Evolutionary conservation across 352 stramenopile species (phyloP).

Genomic region (Nothophytophthora sp.): DNA sequence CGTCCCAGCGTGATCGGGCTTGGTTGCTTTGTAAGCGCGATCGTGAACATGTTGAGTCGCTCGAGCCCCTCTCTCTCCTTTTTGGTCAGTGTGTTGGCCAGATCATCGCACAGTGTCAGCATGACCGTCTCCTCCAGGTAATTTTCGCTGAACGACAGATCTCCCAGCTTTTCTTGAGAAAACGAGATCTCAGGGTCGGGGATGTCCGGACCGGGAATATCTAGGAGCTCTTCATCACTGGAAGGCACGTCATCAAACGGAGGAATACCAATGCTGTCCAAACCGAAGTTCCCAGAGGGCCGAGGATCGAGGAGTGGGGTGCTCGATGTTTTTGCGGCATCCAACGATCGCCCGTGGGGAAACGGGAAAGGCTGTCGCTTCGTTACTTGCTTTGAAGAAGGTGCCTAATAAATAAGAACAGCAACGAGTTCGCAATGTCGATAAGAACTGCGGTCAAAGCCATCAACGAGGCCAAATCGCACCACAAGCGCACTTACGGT

Average conservation of each 20-base stretch:
- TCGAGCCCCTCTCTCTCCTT: conserved; percentile 49
- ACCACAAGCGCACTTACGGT: conserved; percentile 12
- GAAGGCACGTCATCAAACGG: conserved; percentile 31
- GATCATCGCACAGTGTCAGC: conserved; percentile 40
- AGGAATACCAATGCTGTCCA: background rate
- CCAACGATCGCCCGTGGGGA: conserved; percentile 12
- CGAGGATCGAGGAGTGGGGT: conserved; percentile 18
- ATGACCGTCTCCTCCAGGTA: conserved; percentile 24
- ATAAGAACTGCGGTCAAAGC: background rate
- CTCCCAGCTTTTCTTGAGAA: conserved; percentile 68
- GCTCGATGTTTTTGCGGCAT: conserved; percentile 12
- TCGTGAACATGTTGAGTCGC: conserved; percentile 44
- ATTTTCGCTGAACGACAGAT: conserved; percentile 66
- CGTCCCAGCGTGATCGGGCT: conserved; percentile 40
- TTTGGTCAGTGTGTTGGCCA: conserved; percentile 43
- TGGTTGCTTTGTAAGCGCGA: conserved; percentile 31
- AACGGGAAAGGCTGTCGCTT: conserved; percentile 24
- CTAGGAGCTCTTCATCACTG: conserved; percentile 61
- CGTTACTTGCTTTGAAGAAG: conserved; percentile 24
- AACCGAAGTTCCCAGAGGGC: background rate
- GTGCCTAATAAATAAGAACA: conserved; percentile 7
- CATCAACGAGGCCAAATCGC: no score
- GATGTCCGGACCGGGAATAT: conserved; percentile 36
- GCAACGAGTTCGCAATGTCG: background rate
- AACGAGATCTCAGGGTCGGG: conserved; percentile 59